Percentiles rank a stretch among this genome's conserved stretches.
Conservation (phyloP, 306 rosid species). For the Inga leiocalycina region DNA sequence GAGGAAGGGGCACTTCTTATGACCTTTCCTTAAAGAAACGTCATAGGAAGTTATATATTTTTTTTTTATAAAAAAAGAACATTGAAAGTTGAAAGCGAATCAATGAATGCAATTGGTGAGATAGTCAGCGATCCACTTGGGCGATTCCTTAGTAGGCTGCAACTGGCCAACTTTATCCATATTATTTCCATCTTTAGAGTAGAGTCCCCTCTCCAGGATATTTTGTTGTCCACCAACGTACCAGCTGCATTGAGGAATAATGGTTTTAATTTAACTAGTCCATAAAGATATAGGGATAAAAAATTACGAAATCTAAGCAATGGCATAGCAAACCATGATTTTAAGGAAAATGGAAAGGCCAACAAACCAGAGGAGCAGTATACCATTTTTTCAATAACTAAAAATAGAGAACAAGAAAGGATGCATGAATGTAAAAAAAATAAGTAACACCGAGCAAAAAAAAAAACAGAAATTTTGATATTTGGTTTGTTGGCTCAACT, state of each 20-base stretch:
- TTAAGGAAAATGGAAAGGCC: background rate
- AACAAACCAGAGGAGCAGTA: background rate
- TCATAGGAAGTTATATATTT: no score
- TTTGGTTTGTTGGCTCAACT: background rate
- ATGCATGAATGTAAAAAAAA: background rate
- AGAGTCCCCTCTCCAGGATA: conserved; percentile 96
- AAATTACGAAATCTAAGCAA: background rate
- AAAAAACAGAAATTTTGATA: background rate
- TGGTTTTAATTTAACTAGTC: conserved; percentile 2
- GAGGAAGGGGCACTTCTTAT: no score
- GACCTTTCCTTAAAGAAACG: no score
- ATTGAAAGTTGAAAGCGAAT: no score
- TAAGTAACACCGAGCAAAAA: background rate
- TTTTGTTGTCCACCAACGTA: conserved; percentile 58
- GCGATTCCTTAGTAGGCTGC: conserved; percentile 64
- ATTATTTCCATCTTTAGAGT: conserved; percentile 82
- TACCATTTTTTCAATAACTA: background rate
- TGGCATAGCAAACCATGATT: background rate
- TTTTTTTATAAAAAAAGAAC: no score
- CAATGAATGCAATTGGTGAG: conserved; percentile 37
- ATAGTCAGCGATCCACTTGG: conserved; percentile 96
- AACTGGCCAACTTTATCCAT: conserved; percentile 81
- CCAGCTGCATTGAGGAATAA: conserved; percentile 67
- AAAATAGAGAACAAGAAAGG: background rate
- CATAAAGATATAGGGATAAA: background rate